A percentile compares a stretch with the other conserved stretches of the same genome.
Evolutionary conservation across 768 basidiomycete genomes (phyloP).

Genomic region (Rhodosporidiobolus sp.): DNA sequence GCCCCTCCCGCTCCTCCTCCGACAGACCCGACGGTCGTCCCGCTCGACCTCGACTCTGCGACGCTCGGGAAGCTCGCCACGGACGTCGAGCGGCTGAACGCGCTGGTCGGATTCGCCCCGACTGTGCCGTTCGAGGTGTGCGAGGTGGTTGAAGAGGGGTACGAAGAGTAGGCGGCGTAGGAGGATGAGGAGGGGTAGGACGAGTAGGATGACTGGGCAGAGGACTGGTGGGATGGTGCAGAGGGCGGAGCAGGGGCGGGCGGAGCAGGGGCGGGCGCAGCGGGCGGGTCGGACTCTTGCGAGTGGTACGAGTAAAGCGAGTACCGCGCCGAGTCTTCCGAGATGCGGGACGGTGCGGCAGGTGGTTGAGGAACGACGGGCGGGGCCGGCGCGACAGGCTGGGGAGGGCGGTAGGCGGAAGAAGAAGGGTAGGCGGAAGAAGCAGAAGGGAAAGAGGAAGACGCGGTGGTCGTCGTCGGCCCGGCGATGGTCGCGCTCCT

Average conservation of each 20-base stretch:
- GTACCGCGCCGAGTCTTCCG: conserved; percentile 5
- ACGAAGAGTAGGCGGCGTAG: no score
- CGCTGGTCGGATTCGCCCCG: no score
- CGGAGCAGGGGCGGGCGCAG: background rate
- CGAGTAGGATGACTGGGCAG: background rate
- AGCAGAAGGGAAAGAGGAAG: background rate
- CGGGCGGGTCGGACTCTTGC: background rate
- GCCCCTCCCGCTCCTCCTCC: background rate
- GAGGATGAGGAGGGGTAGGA: no score
- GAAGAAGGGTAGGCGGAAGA: background rate
- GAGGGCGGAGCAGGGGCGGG: no score
- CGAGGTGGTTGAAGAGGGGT: no score
- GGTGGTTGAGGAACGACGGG: background rate
- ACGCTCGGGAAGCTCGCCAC: background rate
- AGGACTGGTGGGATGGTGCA: no score
- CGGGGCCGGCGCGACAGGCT: background rate
- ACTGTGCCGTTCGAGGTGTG: no score
- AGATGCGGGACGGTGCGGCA: background rate
- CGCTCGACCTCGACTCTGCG: background rate
- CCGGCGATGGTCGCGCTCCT: background rate
- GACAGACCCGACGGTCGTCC: no score
- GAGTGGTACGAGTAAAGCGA: conserved; percentile 15
- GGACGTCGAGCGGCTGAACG: background rate
- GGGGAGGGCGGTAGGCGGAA: background rate
- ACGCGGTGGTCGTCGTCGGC: no score